Evolutionary conservation across 495 filamentous ascomycete genomes (phyloP).

Genomic region (Wilcoxina mikolae): DNA sequence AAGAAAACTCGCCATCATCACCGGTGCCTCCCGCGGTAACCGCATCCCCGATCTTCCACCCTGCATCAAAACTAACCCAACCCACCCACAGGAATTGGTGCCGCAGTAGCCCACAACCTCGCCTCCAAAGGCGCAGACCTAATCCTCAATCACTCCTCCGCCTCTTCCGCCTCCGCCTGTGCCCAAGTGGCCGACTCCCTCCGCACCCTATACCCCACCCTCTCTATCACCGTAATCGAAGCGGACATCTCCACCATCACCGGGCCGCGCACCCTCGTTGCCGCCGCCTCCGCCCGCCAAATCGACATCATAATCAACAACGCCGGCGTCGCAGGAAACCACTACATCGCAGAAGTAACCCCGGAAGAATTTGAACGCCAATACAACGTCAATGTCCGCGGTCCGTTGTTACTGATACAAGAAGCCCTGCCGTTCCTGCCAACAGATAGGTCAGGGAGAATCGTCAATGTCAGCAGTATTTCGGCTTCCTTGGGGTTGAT

Average conservation of each 20-base stretch:
- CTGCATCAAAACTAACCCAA: slow-evolving; percentile 2
- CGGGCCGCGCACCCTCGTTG: slow-evolving; percentile 33
- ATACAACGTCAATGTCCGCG: slow-evolving; percentile 71
- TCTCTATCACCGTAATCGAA: slow-evolving; percentile 15
- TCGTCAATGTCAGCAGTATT: slow-evolving; percentile 65
- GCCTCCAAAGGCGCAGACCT: slow-evolving; percentile 57
- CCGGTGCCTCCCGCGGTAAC: slow-evolving; percentile 60
- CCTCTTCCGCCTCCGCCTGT: slow-evolving; percentile 6
- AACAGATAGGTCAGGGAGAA: slow-evolving; percentile 55
- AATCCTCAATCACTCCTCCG: slow-evolving; percentile 59
- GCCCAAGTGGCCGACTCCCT: background rate
- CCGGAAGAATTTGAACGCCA: slow-evolving; percentile 50
- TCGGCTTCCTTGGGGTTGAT: slow-evolving; percentile 52
- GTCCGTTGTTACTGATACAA: slow-evolving; percentile 66
- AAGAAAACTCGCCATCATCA: slow-evolving; percentile 61
- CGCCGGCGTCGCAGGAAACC: slow-evolving; percentile 54
- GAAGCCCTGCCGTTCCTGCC: slow-evolving; percentile 57
- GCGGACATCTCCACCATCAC: slow-evolving; percentile 32
- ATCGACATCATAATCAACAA: slow-evolving; percentile 88
- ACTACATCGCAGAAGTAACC: slow-evolving; percentile 42
- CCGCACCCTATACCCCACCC: background rate
- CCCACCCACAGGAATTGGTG: slow-evolving; percentile 55
- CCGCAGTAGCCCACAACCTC: slow-evolving; percentile 65
- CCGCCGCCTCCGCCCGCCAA: slow-evolving; percentile 24
- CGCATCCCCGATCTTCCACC: background rate